Evolutionary conservation across 768 basidiomycete genomes (phyloP), one percentile per base, ranked within the genome.

Genomic region (Naganishia vaughanmartiniae): DNA sequence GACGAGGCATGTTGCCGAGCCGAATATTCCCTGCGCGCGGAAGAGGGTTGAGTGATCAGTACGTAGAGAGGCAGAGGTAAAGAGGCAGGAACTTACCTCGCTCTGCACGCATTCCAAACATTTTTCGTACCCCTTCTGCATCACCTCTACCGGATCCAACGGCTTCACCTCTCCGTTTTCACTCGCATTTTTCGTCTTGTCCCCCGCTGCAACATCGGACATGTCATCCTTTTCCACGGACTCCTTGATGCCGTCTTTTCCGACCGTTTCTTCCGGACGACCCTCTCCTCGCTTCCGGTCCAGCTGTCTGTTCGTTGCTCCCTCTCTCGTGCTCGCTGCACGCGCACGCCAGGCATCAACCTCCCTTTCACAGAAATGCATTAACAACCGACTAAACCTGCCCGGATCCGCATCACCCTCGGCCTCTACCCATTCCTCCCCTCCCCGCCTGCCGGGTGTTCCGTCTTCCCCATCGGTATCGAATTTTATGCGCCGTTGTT

Each of bases 311-410:
- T 12, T 5, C 42, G 42, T 15, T 42, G 42, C 42, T 42, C 10
- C 42, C 42, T 2, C 42, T 36, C 6, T 12, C 12, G 34, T 12
- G 4, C 6, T 60, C 60, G 46, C 57, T 48, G 24, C 33, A 36
- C 57, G 24, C 36, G 26, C 54, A 19, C 39, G 55, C 66, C 66
- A 79, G 31, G 73, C 71, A 12, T 65, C 69, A 1, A 78, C 72
- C 73, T 80, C 78, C 10, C 65, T 70, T 28, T 78, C 77, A 55
- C 78, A 91, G 71, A 86, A 90, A 77, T 94, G 92, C 89, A 95
- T 95, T 34, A 95, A 84, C 39, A 91, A 85, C 24, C 88, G 84
- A 1, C 90, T 78, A 77, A 84, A 84, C 57, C 83, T 74, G 0
- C 83, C 83, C 0, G 84, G 82, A 76, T 84, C 83, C 28, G 83